Conservation (phyloP, 2,329 filamentous ascomycete species). For the Aquanectria penicillioides region DNA sequence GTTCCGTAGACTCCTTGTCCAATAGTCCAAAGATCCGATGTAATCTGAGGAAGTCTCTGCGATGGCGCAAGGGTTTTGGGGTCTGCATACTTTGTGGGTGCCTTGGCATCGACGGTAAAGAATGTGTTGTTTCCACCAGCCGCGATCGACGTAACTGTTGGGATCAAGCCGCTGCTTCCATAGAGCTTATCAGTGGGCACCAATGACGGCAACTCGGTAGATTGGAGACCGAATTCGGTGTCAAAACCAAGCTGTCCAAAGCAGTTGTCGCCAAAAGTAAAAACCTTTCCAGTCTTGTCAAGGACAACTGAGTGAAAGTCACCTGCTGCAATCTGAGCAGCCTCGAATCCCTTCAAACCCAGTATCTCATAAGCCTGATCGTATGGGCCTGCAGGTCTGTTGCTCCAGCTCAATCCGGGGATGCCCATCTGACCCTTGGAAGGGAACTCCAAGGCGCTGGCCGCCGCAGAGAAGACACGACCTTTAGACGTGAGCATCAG, state of each 20-base stretch:
- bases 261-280: slow-evolving; percentile 91
- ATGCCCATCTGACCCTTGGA: slow-evolving; percentile 87
- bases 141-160: slow-evolving; percentile 79
- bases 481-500: slow-evolving; percentile 86
- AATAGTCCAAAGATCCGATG: slow-evolving; percentile 81
- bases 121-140: slow-evolving; percentile 90
- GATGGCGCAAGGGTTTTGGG: slow-evolving; percentile 41
- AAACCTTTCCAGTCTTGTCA: slow-evolving; percentile 80
- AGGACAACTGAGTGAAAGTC: slow-evolving; percentile 87
- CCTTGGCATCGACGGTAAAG: slow-evolving; percentile 82
- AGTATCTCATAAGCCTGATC: slow-evolving; percentile 85
- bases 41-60: slow-evolving; percentile 45
- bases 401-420: slow-evolving; percentile 82
- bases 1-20: slow-evolving; percentile 86
- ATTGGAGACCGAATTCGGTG: slow-evolving; percentile 68
- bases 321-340: slow-evolving; percentile 81
- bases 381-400: slow-evolving; percentile 78
- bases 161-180: slow-evolving; percentile 67
- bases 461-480: slow-evolving; percentile 88
- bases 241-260: slow-evolving; percentile 92
- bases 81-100: slow-evolving; percentile 46
- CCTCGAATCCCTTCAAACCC: slow-evolving; percentile 75
- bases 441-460: slow-evolving; percentile 81
- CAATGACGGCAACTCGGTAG: slow-evolving; percentile 74
- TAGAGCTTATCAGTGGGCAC: slow-evolving; percentile 80